These are phyloP conservation scores for Bipolaris bicolor DNA, from an alignment of 2,329 filamentous ascomycete genomes.

Conservation along the genomic window DNA sequence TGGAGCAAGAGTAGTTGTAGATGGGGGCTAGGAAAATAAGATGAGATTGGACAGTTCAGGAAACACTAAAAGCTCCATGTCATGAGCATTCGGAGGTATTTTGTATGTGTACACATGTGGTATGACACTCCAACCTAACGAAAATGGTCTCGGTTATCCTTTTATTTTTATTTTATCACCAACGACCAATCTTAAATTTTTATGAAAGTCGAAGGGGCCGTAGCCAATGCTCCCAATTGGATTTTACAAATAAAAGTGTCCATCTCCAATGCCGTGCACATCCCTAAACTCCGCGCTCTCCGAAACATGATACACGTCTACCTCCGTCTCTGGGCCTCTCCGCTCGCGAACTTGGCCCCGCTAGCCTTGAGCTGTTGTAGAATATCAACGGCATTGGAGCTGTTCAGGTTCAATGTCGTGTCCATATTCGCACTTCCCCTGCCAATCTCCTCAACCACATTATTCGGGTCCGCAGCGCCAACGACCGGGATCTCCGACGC, in stretches of 20 bases:
- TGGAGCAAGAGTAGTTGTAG: constrained; percentile 63
- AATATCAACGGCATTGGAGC: constrained; percentile 43
- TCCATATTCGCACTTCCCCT: constrained; percentile 38
- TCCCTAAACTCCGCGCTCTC: not conserved
- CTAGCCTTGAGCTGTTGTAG: constrained; percentile 46
- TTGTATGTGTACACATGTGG: constrained; percentile 7
- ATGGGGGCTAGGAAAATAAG: not conserved
- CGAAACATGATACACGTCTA: constrained; percentile 18
- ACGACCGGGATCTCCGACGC: constrained; percentile 71
- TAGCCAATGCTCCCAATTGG: not conserved
- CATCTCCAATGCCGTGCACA: not conserved
- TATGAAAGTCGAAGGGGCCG: not conserved
- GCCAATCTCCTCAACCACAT: constrained; percentile 54
- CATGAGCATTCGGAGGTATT: constrained; percentile 19
- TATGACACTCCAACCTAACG: constrained; percentile 9
- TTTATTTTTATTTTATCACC: not conserved
- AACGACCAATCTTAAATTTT: not conserved
- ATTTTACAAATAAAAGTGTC: not conserved
- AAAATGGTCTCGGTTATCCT: not conserved
- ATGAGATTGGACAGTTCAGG: not conserved
- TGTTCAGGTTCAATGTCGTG: constrained; percentile 36
- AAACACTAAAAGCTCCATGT: not conserved
- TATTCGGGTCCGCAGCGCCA: constrained; percentile 67
- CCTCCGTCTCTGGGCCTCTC: constrained; percentile 43
- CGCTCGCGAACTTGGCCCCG: constrained; percentile 35